Conservation (phyloP, 1,139 yeast genomes). For the Yamadazyma dushanensis region DNA sequence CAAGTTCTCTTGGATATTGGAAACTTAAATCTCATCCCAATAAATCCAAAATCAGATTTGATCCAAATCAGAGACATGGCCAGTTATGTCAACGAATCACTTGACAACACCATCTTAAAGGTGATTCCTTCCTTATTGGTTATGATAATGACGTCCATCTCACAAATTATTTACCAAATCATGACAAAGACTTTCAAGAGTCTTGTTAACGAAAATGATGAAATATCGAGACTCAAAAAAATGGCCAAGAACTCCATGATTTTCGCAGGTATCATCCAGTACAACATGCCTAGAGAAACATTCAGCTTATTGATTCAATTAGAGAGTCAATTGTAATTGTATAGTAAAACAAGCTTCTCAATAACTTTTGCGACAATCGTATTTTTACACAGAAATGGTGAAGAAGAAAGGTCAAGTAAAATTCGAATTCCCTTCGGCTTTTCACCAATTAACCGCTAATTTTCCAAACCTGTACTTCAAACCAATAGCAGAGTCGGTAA, state of each 20-base stretch:
- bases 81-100: slow-evolving; percentile 43
- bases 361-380: slow-evolving; percentile 2
- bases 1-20: slow-evolving; percentile 58
- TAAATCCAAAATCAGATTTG: slow-evolving; percentile 41
- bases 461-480: slow-evolving; percentile 29
- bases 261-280: slow-evolving; percentile 94
- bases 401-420: slow-evolving; percentile 10
- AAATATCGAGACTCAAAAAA: slow-evolving; percentile 52
- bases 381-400: slow-evolving; percentile 5
- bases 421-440: slow-evolving; percentile 28
- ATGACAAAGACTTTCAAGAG: slow-evolving; percentile 49
- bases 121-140: slow-evolving; percentile 79
- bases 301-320: slow-evolving; percentile 72
- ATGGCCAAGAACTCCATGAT: slow-evolving; percentile 88
- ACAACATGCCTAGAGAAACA: slow-evolving; percentile 91
- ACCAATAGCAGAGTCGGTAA: slow-evolving; percentile 33
- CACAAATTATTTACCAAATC: slow-evolving; percentile 55
- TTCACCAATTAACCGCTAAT: slow-evolving; percentile 21
- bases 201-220: slow-evolving; percentile 53
- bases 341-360: too few relatives aligned
- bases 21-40: slow-evolving; percentile 66
- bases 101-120: slow-evolving; percentile 73
- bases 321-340: slow-evolving; percentile 50
- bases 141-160: slow-evolving; percentile 78
- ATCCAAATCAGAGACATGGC: slow-evolving; percentile 37